Percentiles rank a stretch among this genome's conserved stretches.
Conservation (phyloP, 2,329 filamentous ascomycete species). For the Beauveria asiatica region DNA sequence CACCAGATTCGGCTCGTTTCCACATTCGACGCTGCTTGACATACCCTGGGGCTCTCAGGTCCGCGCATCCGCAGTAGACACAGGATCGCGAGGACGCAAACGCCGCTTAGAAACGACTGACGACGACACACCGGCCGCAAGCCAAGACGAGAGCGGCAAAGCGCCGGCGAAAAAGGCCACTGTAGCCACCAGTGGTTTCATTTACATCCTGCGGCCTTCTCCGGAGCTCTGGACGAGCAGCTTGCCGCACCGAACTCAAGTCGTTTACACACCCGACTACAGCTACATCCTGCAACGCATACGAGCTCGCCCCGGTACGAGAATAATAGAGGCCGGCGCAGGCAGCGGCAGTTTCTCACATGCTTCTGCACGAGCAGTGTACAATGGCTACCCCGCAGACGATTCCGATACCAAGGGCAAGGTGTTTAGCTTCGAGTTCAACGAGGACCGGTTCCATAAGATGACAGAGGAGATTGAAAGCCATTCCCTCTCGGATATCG, state of each 20-base stretch:
- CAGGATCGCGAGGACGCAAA: slow-evolving; percentile 75
- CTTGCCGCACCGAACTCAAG: slow-evolving; percentile 73
- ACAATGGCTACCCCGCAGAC: slow-evolving; percentile 56
- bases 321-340: slow-evolving; percentile 71
- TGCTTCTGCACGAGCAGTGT: slow-evolving; percentile 66
- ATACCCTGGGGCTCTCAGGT: slow-evolving; percentile 90
- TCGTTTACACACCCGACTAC: slow-evolving; percentile 81
- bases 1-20: slow-evolving; percentile 88
- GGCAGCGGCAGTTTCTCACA: slow-evolving; percentile 82
- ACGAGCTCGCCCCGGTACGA: slow-evolving; percentile 62
- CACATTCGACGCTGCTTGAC: slow-evolving; percentile 67
- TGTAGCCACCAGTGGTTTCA: slow-evolving; percentile 58
- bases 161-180: slow-evolving; percentile 37
- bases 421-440: slow-evolving; percentile 78
- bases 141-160: slow-evolving; percentile 27
- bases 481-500: slow-evolving; percentile 57
- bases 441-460: slow-evolving; percentile 61
- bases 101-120: slow-evolving; percentile 42
- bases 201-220: slow-evolving; percentile 70
- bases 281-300: slow-evolving; percentile 75
- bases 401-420: slow-evolving; percentile 46
- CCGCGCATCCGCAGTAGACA: slow-evolving; percentile 81
- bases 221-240: slow-evolving; percentile 77
- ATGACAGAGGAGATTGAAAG: slow-evolving; percentile 60
- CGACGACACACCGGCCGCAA: slow-evolving; percentile 28